Conservation (phyloP, 2,329 filamentous ascomycete species). For the Alternaria solani region DNA sequence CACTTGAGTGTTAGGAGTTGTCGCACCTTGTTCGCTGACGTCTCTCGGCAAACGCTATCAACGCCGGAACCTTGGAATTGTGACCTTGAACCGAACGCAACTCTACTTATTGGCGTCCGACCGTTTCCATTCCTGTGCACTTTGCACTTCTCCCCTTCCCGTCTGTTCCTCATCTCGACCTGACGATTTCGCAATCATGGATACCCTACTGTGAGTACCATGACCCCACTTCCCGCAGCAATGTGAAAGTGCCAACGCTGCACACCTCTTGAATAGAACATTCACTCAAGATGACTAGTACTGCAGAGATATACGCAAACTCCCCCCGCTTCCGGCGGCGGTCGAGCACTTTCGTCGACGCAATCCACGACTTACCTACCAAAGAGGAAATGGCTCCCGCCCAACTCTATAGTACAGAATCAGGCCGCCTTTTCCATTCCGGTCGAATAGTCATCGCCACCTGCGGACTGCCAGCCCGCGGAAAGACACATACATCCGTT, state of each 20-base stretch:
- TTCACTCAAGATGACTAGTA: slow-evolving; percentile 62
- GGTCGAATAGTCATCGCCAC: slow-evolving; percentile 97
- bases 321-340: slow-evolving; percentile 88
- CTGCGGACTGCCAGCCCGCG: slow-evolving; percentile 90
- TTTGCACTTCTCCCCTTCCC: slow-evolving; percentile 14
- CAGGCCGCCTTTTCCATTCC: slow-evolving; percentile 94
- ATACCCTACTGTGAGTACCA: slow-evolving; percentile 67
- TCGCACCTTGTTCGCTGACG: slow-evolving; percentile 31
- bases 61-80: slow-evolving; percentile 23
- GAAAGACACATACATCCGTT: slow-evolving; percentile 98
- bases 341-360: slow-evolving; percentile 96
- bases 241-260: slow-evolving; percentile 15
- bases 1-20: slow-evolving; percentile 17
- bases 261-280: neutral
- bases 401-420: slow-evolving; percentile 98
- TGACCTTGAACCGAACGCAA: slow-evolving; percentile 27
- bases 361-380: slow-evolving; percentile 90
- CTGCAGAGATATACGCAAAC: slow-evolving; percentile 89
- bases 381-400: slow-evolving; percentile 88
- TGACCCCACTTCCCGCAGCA: slow-evolving; percentile 27
- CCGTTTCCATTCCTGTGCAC: slow-evolving; percentile 10
- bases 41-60: slow-evolving; percentile 32
- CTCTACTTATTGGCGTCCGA: slow-evolving; percentile 17
- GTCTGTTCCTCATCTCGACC: slow-evolving; percentile 10
- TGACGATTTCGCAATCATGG: slow-evolving; percentile 56